phyloP scores from a whole-genome alignment of 352 stramenopile species.

The Globisporangium perplexum region DNA sequence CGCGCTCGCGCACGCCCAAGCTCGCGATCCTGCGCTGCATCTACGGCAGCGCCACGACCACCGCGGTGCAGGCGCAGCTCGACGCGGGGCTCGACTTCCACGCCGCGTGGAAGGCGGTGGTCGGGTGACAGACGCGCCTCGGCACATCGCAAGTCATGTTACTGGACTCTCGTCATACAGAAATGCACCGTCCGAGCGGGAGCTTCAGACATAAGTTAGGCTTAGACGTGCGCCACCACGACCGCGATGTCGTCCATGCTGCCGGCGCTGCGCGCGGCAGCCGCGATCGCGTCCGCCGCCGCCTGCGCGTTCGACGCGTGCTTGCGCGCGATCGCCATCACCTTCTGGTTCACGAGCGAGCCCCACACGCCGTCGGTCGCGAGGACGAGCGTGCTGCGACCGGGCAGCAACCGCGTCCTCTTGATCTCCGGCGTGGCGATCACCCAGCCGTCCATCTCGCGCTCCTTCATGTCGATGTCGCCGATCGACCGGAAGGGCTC shows the following conservation, averaged over 20 bases:
- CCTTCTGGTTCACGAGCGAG: constrained; percentile 54
- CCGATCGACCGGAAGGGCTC: constrained; percentile 83
- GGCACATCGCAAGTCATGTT: no score
- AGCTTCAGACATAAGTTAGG: neutral
- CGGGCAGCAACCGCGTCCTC: constrained; percentile 33
- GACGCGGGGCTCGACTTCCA: constrained; percentile 36
- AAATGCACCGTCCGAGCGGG: no score
- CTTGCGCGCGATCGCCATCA: constrained; percentile 35
- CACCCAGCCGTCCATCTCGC: constrained; percentile 68
- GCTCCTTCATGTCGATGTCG: constrained; percentile 78
- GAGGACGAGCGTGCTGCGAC: constrained; percentile 46
- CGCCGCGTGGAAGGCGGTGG: constrained; percentile 26
- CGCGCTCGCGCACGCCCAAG: constrained; percentile 29
- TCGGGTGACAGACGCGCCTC: neutral
- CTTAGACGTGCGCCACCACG: constrained; percentile 44
- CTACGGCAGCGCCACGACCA: constrained; percentile 32
- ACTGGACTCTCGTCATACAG: no score
- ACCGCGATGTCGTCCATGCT: constrained; percentile 67
- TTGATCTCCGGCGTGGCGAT: constrained; percentile 65
- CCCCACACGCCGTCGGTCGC: constrained; percentile 76
- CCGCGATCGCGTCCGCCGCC: constrained; percentile 46
- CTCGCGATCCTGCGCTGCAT: constrained; percentile 55
- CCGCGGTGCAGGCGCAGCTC: constrained; percentile 33
- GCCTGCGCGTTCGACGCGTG: constrained; percentile 24
- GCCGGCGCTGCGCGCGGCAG: constrained; percentile 38